Evolutionary conservation across 331 rosid species (phyloP), one percentile per base, ranked within the genome.

Genomic region (Dryas integrifolia): DNA sequence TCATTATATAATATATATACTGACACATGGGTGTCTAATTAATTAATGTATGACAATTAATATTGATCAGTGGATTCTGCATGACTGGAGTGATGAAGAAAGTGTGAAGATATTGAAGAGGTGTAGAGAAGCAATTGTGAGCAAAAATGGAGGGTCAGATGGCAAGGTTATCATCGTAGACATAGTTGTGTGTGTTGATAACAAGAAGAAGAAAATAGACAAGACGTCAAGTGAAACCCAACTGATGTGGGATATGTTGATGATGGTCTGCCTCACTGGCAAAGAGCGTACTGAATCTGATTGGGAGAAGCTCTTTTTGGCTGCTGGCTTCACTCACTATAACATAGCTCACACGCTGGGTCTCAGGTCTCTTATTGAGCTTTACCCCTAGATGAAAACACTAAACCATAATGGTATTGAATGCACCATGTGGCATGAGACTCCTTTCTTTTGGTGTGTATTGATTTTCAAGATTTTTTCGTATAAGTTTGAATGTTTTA

Each of bases 81-180:
- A 83, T 65, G 68, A 80, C 40, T 83, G 84, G 82, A 65, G 13
- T 4, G 84, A 83, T 11, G 76, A 83, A 10, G 67, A 77, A 7
- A 45, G 70, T 35, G 14, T 76, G 9, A 50, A 9, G 26, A 72
- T 83, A 55, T 44, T 72, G 3, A 72, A 68, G 61, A 63, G 58
- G 3, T 61, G 82, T 18, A 81, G 15, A 58, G 74, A 83, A 30
- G 84, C 84, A 10, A 73, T 73, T 52, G 38, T 53, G 50, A 52
- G 49, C 38, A 77, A 80, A 77, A 77, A 24, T 0, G 18, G 44
- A n/a, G 86, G 76, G 11, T 9, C 38, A 24, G 47, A 5, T 5
- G 75, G 80, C 13, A 83, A 79, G 59, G 64, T 82, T 48, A 69
- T 83, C 1, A 58, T 83, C 8, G 45, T 76, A 15, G 86, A 83